Evolutionary conservation across 805 yeast species (phyloP).

Genomic region (Starmerella apis): DNA sequence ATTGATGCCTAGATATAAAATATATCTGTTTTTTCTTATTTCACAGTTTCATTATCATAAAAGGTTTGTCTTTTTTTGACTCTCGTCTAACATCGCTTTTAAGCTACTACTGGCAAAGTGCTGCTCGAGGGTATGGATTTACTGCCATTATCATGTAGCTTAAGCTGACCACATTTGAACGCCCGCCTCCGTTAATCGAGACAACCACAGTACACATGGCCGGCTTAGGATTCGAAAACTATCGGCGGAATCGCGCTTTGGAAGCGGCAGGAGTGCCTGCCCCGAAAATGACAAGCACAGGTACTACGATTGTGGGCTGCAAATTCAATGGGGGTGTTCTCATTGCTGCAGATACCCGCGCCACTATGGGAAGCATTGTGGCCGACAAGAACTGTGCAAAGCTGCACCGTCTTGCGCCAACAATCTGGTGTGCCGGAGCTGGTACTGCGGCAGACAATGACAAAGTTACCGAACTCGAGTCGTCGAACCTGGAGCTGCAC

Average conservation of each 20-base stretch:
- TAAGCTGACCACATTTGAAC: not conserved
- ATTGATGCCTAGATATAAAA: too few species aligned
- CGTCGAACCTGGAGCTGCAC: slow-evolving; percentile 85
- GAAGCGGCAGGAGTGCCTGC: slow-evolving; percentile 60
- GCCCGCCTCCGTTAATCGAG: not conserved
- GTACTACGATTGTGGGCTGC: slow-evolving; percentile 98
- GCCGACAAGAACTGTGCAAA: slow-evolving; percentile 98
- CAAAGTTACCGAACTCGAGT: slow-evolving; percentile 88
- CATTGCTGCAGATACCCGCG: slow-evolving; percentile 97
- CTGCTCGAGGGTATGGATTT: too few species aligned
- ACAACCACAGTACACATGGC: slow-evolving; percentile 43
- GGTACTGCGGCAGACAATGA: slow-evolving; percentile 99
- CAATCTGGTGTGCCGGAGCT: slow-evolving; percentile 99
- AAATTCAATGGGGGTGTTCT: slow-evolving; percentile 89
- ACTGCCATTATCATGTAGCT: not conserved
- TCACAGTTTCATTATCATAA: too few species aligned
- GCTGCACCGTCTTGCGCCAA: slow-evolving; percentile 78
- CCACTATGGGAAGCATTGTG: slow-evolving; percentile 90
- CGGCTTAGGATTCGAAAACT: slow-evolving; percentile 87
- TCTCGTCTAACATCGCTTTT: too few species aligned
- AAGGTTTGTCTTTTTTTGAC: too few species aligned
- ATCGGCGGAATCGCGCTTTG: slow-evolving; percentile 73
- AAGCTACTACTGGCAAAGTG: too few species aligned
- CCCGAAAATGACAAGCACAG: slow-evolving; percentile 92
- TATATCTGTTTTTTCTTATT: too few species aligned